phyloP scores from a whole-genome alignment of 768 basidiomycete species.

The Suillus americanus region DNA sequence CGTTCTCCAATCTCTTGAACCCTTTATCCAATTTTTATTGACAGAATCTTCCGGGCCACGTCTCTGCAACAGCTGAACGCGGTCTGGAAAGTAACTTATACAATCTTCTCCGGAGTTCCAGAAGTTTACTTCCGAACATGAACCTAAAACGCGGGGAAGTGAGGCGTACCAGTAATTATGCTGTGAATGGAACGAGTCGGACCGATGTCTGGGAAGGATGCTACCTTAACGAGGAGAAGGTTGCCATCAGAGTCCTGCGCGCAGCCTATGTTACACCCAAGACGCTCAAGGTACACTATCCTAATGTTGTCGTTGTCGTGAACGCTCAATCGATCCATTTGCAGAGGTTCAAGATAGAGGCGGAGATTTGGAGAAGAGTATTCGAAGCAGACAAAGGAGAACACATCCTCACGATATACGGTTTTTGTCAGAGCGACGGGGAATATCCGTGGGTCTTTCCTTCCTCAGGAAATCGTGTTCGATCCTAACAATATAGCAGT shows the following conservation, averaged over 20 bases:
- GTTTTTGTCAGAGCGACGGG: slow-evolving; percentile 53
- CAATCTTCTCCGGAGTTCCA: slow-evolving; percentile 45
- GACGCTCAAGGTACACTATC: slow-evolving; percentile 37
- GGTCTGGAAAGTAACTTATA: slow-evolving; percentile 52
- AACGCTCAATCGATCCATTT: background rate
- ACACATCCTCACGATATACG: slow-evolving; percentile 57
- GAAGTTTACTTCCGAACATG: slow-evolving; percentile 48
- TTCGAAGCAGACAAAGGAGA: slow-evolving; percentile 52
- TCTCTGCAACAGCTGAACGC: slow-evolving; percentile 26
- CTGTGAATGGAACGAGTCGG: slow-evolving; percentile 49
- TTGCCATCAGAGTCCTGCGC: slow-evolving; percentile 56
- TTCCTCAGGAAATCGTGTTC: background rate
- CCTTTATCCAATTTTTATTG: slow-evolving; percentile 11
- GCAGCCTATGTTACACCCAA: slow-evolving; percentile 48
- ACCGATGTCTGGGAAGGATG: slow-evolving; percentile 59
- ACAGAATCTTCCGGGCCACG: slow-evolving; percentile 21
- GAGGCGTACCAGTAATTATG: slow-evolving; percentile 46
- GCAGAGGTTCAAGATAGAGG: slow-evolving; percentile 53
- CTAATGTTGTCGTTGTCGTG: background rate
- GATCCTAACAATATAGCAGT: slow-evolving; percentile 27
- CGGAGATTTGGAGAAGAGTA: slow-evolving; percentile 53
- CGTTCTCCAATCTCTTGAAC: background rate
- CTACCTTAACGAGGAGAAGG: slow-evolving; percentile 53
- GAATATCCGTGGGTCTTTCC: slow-evolving; percentile 47
- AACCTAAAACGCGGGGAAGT: slow-evolving; percentile 56